Evolutionary conservation across 2,329 filamentous ascomycete species (phyloP).

Genomic region (Triangularia setosa): DNA sequence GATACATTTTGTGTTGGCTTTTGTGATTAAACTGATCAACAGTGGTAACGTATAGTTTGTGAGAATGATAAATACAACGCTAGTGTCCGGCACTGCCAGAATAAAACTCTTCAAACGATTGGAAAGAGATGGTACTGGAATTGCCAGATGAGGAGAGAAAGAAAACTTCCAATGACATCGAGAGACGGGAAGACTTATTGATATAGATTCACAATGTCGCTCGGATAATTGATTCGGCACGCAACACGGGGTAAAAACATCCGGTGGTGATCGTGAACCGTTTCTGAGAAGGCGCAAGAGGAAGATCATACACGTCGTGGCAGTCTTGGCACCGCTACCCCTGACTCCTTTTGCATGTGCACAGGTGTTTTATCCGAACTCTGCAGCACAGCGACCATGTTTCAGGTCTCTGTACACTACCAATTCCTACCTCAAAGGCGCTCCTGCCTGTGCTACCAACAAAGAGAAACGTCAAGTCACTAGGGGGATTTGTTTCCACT

Average conservation of each 20-base stretch:
- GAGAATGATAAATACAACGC: background rate
- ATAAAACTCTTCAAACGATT: background rate
- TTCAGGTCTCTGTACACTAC: background rate
- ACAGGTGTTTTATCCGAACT: background rate
- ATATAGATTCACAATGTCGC: background rate
- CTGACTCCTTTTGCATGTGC: background rate
- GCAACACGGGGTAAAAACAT: background rate
- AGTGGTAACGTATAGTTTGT: background rate
- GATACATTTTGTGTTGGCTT: background rate
- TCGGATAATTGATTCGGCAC: background rate
- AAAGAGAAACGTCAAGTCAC: background rate
- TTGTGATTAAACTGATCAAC: background rate
- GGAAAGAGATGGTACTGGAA: background rate
- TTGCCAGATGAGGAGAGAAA: background rate
- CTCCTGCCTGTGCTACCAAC: background rate
- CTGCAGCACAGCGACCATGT: background rate
- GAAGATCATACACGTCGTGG: background rate
- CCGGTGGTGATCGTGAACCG: background rate
- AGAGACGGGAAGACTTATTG: background rate
- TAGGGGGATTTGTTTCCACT: background rate
- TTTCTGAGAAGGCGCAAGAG: background rate
- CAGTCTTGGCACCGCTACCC: background rate
- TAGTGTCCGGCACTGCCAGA: constrained; percentile 7
- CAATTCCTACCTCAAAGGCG: background rate
- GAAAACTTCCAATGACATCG: background rate